Evolutionary conservation across 2,329 filamentous ascomycete genomes (phyloP).

Genomic region (Neoarthrinium moseri): DNA sequence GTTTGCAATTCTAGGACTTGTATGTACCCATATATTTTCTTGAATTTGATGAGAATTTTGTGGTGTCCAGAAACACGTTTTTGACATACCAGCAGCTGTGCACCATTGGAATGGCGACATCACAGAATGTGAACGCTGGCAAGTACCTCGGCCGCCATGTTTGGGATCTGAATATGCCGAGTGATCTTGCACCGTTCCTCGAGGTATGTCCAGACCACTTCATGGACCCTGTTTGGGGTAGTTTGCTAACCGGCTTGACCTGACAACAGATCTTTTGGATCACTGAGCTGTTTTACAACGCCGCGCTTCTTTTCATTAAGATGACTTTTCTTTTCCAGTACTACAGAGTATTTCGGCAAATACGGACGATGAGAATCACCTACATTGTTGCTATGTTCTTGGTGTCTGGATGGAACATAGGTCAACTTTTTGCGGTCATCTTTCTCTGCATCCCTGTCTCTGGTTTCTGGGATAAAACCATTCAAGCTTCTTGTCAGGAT

Average conservation of each 20-base stretch:
- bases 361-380: slow-evolving; percentile 16
- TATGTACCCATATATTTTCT: not conserved
- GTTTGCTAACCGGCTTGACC: too few species aligned
- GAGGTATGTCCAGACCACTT: too few species aligned
- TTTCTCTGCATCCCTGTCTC: slow-evolving; percentile 25
- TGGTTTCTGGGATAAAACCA: slow-evolving; percentile 24
- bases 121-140: not conserved
- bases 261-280: slow-evolving; percentile 13
- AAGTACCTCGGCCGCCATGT: too few species aligned
- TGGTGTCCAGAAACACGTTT: too few species aligned
- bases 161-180: not conserved
- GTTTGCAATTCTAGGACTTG: not conserved
- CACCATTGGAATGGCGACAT: not conserved
- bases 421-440: slow-evolving; percentile 23
- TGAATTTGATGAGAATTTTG: too few species aligned
- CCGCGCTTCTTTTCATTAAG: slow-evolving; percentile 28
- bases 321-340: slow-evolving; percentile 36
- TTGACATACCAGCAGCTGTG: not conserved
- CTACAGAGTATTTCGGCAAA: slow-evolving; percentile 30
- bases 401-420: slow-evolving; percentile 24
- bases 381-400: slow-evolving; percentile 24
- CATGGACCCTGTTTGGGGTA: too few species aligned
- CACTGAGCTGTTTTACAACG: slow-evolving; percentile 30
- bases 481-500: slow-evolving; percentile 8
- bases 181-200: not conserved